phyloP scores from a whole-genome alignment of 805 yeast species.

The Candida stauntonica region DNA sequence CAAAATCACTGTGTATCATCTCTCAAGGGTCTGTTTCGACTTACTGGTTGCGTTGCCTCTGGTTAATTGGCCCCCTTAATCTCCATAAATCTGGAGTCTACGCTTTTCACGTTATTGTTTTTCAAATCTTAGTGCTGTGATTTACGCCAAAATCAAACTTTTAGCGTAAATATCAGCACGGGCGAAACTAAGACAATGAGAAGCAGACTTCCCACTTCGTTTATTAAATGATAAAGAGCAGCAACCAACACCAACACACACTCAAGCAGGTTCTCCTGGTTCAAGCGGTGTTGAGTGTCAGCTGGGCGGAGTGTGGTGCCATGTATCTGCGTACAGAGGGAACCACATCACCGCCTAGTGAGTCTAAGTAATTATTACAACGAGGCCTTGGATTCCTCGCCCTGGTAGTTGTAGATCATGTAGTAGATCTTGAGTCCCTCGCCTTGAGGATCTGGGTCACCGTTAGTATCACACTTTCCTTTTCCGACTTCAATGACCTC shows the following conservation, averaged over 20 bases:
- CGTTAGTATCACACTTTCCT: conserved; percentile 11
- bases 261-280: conserved; percentile 11
- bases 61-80: too few species aligned
- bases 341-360: too few species aligned
- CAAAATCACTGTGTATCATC: too few species aligned
- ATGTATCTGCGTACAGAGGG: too few species aligned
- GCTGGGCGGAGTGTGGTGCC: too few species aligned
- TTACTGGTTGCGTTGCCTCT: too few species aligned
- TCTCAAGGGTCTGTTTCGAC: too few species aligned
- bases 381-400: conserved; percentile 2
- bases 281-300: conserved; percentile 10
- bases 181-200: neutral
- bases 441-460: conserved; percentile 14
- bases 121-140: conserved; percentile 12
- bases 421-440: conserved; percentile 13
- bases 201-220: neutral
- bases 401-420: conserved; percentile 17
- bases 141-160: conserved; percentile 3
- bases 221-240: too few species aligned
- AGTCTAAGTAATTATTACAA: too few species aligned
- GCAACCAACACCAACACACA: conserved; percentile 8
- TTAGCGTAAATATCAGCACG: conserved; percentile 1
- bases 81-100: too few species aligned
- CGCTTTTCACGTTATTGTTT: too few species aligned
- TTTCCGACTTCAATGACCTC: conserved; percentile 12